Conservation (phyloP, 345 rosid species). For the Salix caprea region DNA sequence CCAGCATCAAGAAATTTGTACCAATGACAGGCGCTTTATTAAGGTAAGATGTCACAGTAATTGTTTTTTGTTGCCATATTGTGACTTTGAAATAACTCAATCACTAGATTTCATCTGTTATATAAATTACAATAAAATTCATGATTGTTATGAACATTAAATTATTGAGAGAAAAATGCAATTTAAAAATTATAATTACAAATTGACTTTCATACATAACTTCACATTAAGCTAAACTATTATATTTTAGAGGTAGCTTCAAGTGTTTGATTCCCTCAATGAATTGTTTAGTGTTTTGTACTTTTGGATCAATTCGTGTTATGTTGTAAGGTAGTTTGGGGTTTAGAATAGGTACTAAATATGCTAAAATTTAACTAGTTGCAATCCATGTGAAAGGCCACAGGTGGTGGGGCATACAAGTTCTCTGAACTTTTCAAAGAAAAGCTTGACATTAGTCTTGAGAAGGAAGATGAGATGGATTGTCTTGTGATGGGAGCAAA, state of each 20-base stretch:
- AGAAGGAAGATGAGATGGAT: conserved; percentile 98
- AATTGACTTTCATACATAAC: neutral
- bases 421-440: conserved; percentile 90
- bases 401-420: conserved; percentile 99
- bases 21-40: conserved; percentile 37
- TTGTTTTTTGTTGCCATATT: conserved; percentile 4
- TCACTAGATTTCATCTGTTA: neutral
- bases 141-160: neutral
- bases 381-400: conserved; percentile 59
- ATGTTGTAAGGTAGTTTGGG: neutral
- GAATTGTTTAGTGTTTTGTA: conserved; percentile 1
- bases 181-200: too few relatives aligned
- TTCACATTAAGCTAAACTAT: neutral
- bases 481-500: conserved; percentile 98
- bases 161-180: neutral
- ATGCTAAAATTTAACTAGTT: conserved; percentile 13
- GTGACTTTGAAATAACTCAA: conserved; percentile 13
- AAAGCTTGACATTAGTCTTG: conserved; percentile 87
- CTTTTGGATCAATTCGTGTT: neutral
- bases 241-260: neutral
- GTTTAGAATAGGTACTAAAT: neutral
- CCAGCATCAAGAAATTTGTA: conserved; percentile 32
- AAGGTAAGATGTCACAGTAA: conserved; percentile 74
- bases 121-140: neutral
- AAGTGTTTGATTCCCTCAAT: neutral